Base-by-base conservation (phyloP, 306 rosid species). In the Oxytropis ochrocephala region DNA sequence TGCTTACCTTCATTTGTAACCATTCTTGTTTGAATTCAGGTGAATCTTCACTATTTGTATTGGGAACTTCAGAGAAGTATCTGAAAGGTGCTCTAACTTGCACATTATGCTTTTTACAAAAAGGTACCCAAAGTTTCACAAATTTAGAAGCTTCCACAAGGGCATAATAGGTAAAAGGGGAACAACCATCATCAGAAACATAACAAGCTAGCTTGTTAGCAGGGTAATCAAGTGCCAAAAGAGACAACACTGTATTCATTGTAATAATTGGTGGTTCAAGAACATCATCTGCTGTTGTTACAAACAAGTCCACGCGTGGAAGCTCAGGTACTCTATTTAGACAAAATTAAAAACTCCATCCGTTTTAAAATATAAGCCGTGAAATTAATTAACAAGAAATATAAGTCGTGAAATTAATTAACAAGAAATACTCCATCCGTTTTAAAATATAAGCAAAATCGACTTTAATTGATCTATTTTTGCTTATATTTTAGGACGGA, bases 171-270 rank as follows among this genome's bases (percentile, higher is more conserved):
- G 81, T 81, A 21, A 87, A 33, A 51, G 85, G 85, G 5, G 96
- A 87, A 32, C 87, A 87, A 0, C 85, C 96, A 83, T 89, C 96
- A 48, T 89, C 96, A 0, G 92, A 87, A 7, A 89, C 89, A 61
- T 89, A 89, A 78, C 92, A 89, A 69, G 92, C 90, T 29, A 89
- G 69, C 73, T 85, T 89, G 57, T 83, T 24, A 52, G 83, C 7
- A 0, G 92, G 96, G 19, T 89, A 89, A 43, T 89, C 89, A 29
- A 89, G 36, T 0, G 96, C 88, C 52, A 89, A 44, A 4, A 89
- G 57, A n/a, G 96, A 89, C 27, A 89, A 47, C 6, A 89, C 91
- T 0, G 92, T 89, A 72, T 89, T 89, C 62, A 73, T n/a, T 10
- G 91, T 83, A 5, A 89, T 41, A 0, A 89, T 73, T 6, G 96